These are phyloP conservation scores for Petunia axillaris DNA, from an alignment of 257 asterid species.

Conservation along the genomic window DNA sequence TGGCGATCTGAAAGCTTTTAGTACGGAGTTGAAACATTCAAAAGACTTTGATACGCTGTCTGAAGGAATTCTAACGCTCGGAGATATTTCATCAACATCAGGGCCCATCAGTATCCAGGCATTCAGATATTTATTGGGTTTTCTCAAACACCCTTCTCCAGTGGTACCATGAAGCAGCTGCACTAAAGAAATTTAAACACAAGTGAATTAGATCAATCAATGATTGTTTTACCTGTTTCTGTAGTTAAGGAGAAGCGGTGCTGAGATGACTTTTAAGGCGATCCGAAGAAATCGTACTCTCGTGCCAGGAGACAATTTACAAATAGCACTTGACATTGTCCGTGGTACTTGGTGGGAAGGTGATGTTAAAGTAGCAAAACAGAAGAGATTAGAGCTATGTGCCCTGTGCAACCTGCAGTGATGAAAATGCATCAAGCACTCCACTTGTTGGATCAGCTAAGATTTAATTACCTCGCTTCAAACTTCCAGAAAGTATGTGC, in stretches of 20 bases:
- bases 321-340: slow-evolving; percentile 69
- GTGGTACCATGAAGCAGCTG: slow-evolving; percentile 47
- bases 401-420: slow-evolving; percentile 59
- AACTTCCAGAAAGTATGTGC: too few species aligned
- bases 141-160: slow-evolving; percentile 81
- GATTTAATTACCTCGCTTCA: slow-evolving; percentile 37
- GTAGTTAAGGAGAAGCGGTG: slow-evolving; percentile 80
- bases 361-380: slow-evolving; percentile 72
- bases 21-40: slow-evolving; percentile 70
- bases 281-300: slow-evolving; percentile 69
- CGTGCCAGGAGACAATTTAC: slow-evolving; percentile 57
- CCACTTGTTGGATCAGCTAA: slow-evolving; percentile 93
- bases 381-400: slow-evolving; percentile 55
- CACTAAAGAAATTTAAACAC: background rate
- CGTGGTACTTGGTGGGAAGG: slow-evolving; percentile 93
- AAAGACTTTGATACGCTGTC: slow-evolving; percentile 76
- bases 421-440: slow-evolving; percentile 79
- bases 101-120: slow-evolving; percentile 63
- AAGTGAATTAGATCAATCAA: too few species aligned
- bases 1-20: slow-evolving; percentile 63
- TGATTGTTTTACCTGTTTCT: background rate
- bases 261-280: slow-evolving; percentile 80
- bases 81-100: slow-evolving; percentile 67
- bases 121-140: slow-evolving; percentile 61
- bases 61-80: slow-evolving; percentile 83